Evolutionary conservation across 768 basidiomycete genomes (phyloP).

Genomic region (Auricularia cornea): DNA sequence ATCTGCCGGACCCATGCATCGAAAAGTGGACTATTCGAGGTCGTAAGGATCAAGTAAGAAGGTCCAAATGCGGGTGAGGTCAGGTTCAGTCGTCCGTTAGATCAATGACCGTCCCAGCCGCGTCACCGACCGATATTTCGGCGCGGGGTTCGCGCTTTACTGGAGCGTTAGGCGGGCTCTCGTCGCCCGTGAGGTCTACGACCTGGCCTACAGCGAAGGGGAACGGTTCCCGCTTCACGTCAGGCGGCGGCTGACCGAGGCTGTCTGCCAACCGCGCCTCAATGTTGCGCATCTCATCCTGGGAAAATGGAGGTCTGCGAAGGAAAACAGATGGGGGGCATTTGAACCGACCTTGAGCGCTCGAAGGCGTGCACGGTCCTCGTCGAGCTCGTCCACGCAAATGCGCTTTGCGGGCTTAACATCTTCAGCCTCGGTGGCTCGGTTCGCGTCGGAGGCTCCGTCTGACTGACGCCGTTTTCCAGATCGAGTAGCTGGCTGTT

Average conservation of each 20-base stretch:
- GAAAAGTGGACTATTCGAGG: too few species aligned
- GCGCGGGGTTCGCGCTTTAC: not conserved
- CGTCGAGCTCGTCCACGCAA: not conserved
- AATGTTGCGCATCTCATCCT: not conserved
- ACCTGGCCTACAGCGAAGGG: not conserved
- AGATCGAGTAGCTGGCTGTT: not conserved
- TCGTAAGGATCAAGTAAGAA: too few species aligned
- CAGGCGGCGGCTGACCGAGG: not conserved
- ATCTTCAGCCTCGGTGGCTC: not conserved
- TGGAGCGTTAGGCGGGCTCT: not conserved
- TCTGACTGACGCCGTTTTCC: not conserved
- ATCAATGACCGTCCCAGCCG: too few species aligned
- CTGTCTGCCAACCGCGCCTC: not conserved
- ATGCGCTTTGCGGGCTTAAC: not conserved
- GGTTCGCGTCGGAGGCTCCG: not conserved
- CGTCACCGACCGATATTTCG: too few species aligned
- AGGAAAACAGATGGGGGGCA: too few species aligned
- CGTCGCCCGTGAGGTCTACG: not conserved
- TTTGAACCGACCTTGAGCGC: not conserved
- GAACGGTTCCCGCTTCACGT: not conserved
- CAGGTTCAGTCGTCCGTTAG: too few species aligned
- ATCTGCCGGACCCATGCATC: too few species aligned
- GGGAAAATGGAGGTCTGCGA: too few species aligned
- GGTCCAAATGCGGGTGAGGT: too few species aligned
- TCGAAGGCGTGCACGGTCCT: not conserved